Evolutionary conservation across 2,329 filamentous ascomycete species (phyloP).

Genomic region (Ophiobolus disseminans): DNA sequence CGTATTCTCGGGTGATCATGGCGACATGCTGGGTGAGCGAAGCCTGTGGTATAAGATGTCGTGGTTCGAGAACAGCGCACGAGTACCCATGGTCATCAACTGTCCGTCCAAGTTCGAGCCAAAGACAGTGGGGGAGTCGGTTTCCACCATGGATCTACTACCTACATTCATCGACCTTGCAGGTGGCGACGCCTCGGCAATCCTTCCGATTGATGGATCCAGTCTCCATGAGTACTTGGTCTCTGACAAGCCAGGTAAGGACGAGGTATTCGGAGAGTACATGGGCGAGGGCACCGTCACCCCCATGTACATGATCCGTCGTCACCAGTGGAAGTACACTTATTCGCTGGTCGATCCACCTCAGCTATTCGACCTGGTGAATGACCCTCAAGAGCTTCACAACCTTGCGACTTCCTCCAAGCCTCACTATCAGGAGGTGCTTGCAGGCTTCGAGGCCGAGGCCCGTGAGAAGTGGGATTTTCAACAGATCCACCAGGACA

Average conservation of each 20-base stretch:
- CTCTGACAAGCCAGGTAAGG: conserved; percentile 65
- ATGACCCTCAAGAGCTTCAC: conserved; percentile 77
- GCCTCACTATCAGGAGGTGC: conserved; percentile 48
- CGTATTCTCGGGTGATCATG: conserved; percentile 92
- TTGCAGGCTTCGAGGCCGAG: conserved; percentile 73
- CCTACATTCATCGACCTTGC: conserved; percentile 87
- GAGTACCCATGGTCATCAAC: conserved; percentile 86
- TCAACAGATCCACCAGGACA: conserved; percentile 74
- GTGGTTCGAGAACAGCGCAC: conserved; percentile 90
- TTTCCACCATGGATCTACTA: conserved; percentile 88
- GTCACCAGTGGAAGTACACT: conserved; percentile 89
- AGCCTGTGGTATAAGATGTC: conserved; percentile 98
- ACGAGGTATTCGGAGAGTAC: conserved; percentile 94
- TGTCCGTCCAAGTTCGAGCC: conserved; percentile 77
- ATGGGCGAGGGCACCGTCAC: conserved; percentile 90
- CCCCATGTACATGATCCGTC: conserved; percentile 92
- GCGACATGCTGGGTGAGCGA: conserved; percentile 93
- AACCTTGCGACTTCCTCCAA: conserved; percentile 66
- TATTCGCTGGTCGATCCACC: conserved; percentile 83
- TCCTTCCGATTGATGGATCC: conserved; percentile 83
- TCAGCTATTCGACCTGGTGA: conserved; percentile 80
- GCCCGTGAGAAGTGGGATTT: conserved; percentile 82
- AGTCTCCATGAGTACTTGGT: conserved; percentile 63
- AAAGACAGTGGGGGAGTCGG: conserved; percentile 79
- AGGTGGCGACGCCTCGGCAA: conserved; percentile 71